Evolutionary conservation across 1,284 basidiomycete species (phyloP).

Genomic region (Neonothopanus nambi): DNA sequence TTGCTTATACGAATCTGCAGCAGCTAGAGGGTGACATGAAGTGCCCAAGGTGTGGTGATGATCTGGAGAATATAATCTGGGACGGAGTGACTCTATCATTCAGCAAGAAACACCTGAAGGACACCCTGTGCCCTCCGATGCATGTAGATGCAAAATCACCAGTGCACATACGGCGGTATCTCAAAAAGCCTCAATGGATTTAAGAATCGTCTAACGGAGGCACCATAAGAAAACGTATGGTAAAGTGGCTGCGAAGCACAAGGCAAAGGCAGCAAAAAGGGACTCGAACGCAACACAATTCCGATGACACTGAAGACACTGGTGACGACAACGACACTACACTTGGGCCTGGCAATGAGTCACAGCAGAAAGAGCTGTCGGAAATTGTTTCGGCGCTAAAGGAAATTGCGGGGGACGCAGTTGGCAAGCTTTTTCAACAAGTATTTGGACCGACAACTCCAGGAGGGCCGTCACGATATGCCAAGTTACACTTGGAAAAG

Average conservation of each 20-base stretch:
- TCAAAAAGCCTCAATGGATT: neutral
- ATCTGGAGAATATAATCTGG: constrained; percentile 21
- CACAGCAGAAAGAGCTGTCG: too few species aligned
- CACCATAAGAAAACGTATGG: neutral
- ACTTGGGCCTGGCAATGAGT: too few species aligned
- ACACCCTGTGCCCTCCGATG: constrained; percentile 16
- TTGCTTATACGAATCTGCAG: constrained; percentile 17
- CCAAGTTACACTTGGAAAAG: too few species aligned
- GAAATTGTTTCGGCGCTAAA: too few species aligned
- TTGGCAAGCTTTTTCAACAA: too few species aligned
- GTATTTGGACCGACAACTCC: too few species aligned
- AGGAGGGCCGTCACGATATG: too few species aligned
- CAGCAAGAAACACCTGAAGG: constrained; percentile 15
- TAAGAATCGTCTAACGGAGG: too few species aligned
- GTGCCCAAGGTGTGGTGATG: constrained; percentile 24
- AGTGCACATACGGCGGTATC: neutral
- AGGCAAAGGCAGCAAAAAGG: neutral
- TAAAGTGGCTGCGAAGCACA: neutral
- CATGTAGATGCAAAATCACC: neutral
- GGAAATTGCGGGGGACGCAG: too few species aligned
- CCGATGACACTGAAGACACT: too few species aligned
- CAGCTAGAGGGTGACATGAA: constrained; percentile 18
- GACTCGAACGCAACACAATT: neutral
- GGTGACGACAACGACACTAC: too few species aligned
- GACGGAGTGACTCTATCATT: constrained; percentile 24